Evolutionary conservation across 306 rosid species (phyloP).

Genomic region (Castanea sativa): DNA sequence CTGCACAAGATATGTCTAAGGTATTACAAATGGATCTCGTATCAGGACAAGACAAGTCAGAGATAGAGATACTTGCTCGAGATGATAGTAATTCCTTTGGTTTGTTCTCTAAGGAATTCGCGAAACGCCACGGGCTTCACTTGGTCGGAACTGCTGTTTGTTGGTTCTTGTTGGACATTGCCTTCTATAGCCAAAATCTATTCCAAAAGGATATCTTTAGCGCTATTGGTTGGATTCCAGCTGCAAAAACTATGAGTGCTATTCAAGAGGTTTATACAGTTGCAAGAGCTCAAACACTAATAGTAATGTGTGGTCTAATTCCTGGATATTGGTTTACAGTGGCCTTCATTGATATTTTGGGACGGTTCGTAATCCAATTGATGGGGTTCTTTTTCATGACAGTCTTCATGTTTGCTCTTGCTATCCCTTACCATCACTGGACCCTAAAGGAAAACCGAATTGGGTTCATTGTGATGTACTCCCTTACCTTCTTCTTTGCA

Average conservation of each 20-base stretch:
- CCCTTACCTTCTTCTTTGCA: slow-evolving; percentile 79
- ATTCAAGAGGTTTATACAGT: slow-evolving; percentile 64
- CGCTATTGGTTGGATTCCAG: slow-evolving; percentile 82
- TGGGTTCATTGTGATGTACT: slow-evolving; percentile 71
- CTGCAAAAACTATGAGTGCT: slow-evolving; percentile 61
- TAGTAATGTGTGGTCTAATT: slow-evolving; percentile 80
- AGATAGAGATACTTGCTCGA: neutral
- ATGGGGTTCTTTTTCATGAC: slow-evolving; percentile 98
- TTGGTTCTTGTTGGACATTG: slow-evolving; percentile 87
- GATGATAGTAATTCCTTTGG: slow-evolving; percentile 41
- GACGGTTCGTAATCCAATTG: slow-evolving; percentile 75
- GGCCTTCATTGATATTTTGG: slow-evolving; percentile 54
- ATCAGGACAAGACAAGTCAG: slow-evolving; percentile 50
- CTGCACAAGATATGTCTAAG: slow-evolving; percentile 77
- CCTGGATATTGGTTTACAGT: slow-evolving; percentile 97
- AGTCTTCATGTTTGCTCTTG: slow-evolving; percentile 83
- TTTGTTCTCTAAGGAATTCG: slow-evolving; percentile 55
- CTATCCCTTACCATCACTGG: slow-evolving; percentile 89
- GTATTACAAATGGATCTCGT: slow-evolving; percentile 62
- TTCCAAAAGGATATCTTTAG: slow-evolving; percentile 85
- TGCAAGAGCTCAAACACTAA: slow-evolving; percentile 80
- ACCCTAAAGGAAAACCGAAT: slow-evolving; percentile 36
- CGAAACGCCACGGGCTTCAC: slow-evolving; percentile 64
- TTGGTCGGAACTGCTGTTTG: slow-evolving; percentile 68
- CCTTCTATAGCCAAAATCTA: slow-evolving; percentile 84